Percentiles rank a stretch among this genome's conserved stretches.
phyloP scores from a whole-genome alignment of 768 basidiomycete species.

The Nevesoporus exiguus region DNA sequence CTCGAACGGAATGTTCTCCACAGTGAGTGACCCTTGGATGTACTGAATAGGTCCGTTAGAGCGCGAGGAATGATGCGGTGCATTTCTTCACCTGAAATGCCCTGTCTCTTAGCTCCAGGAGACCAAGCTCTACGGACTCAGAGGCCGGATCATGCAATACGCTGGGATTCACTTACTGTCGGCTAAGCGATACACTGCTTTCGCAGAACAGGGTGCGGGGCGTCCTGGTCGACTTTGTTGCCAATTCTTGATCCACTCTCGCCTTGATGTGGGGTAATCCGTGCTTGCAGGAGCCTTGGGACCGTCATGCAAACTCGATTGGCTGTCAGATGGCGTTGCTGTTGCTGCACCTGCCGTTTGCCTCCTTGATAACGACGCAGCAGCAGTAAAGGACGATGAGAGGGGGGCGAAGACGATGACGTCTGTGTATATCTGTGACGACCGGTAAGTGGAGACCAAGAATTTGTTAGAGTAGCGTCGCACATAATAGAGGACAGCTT shows the following conservation, averaged over 20 bases:
- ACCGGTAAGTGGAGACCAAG: conserved; percentile 5
- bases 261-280: conserved; percentile 38
- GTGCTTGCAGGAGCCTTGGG: conserved; percentile 6
- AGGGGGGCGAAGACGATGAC: conserved; percentile 80
- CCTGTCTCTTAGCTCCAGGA: conserved; percentile 67
- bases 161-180: conserved; percentile 56
- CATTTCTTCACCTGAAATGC: conserved; percentile 48
- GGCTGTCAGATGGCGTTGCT: conserved; percentile 34
- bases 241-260: conserved; percentile 78
- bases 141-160: not conserved
- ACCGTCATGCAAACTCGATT: conserved; percentile 30
- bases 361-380: conserved; percentile 20
- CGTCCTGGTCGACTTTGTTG: conserved; percentile 52
- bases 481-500: conserved; percentile 75
- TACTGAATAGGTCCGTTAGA: conserved; percentile 42
- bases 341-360: conserved; percentile 3
- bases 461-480: conserved; percentile 17
- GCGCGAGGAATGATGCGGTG: not conserved
- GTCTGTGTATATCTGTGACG: conserved; percentile 74
- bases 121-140: conserved; percentile 54
- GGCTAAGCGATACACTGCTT: conserved; percentile 79
- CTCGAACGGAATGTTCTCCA: conserved; percentile 81
- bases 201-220: conserved; percentile 77
- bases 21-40: conserved; percentile 70
- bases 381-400: conserved; percentile 57